Conservation (phyloP, 768 basidiomycete species). For the Termitomyces sp. region DNA sequence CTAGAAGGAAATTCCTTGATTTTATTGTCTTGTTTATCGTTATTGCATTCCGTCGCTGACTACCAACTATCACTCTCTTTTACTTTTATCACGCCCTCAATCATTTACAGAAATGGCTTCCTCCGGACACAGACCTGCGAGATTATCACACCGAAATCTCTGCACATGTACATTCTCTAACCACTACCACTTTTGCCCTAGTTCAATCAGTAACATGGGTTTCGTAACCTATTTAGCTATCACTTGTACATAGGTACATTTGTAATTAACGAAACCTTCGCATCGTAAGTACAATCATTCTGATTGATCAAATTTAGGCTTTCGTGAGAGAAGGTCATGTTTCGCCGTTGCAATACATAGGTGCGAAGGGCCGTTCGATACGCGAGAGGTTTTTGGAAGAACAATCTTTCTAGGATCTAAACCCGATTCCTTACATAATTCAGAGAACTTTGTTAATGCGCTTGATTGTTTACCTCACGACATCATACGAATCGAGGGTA, state of each 20-base stretch:
- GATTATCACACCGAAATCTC: neutral
- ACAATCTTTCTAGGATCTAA: neutral
- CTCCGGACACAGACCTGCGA: neutral
- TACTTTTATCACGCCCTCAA: neutral
- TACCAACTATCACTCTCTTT: neutral
- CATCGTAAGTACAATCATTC: neutral
- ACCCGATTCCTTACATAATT: no score
- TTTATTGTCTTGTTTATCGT: neutral
- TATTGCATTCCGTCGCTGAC: neutral
- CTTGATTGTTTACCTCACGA: no score
- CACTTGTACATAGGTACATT: neutral
- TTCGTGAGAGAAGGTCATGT: neutral
- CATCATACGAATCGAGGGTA: neutral
- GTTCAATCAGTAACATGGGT: neutral
- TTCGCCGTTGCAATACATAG: neutral
- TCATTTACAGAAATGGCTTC: neutral
- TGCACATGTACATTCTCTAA: neutral
- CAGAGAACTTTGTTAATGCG: no score
- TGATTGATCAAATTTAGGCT: neutral
- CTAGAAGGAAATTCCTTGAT: neutral
- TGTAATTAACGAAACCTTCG: neutral
- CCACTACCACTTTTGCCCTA: neutral
- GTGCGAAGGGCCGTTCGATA: neutral
- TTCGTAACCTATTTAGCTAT: neutral
- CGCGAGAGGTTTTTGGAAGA: no score